Percentiles rank a stretch among this genome's conserved stretches.
phyloP scores from a whole-genome alignment of 495 filamentous ascomycete species.

The Corynascus novoguineensis region DNA sequence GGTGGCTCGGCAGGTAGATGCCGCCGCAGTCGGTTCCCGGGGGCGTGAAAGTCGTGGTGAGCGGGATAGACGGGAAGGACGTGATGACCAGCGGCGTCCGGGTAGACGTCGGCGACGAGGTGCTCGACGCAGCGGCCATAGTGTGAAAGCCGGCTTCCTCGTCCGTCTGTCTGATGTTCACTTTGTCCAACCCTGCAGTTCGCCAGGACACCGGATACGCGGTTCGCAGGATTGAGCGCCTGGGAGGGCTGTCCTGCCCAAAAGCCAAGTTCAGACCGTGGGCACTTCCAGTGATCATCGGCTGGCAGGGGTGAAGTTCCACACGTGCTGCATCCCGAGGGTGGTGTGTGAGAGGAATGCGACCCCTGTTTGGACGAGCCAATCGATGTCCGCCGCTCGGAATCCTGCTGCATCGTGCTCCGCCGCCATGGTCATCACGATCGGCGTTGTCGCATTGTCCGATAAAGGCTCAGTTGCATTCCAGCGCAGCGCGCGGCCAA shows the following conservation, averaged over 20 bases:
- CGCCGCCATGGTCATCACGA: neutral
- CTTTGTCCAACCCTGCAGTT: too few species aligned
- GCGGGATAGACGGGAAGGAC: conserved; percentile 4
- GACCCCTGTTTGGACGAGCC: neutral
- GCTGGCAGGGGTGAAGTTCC: neutral
- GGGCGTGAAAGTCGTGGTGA: conserved; percentile 8
- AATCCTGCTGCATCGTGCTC: neutral
- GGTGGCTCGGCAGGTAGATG: neutral
- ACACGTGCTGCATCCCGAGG: neutral
- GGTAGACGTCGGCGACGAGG: neutral
- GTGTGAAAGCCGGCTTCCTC: neutral
- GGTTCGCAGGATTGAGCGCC: neutral
- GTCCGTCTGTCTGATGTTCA: too few species aligned
- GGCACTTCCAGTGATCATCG: too few species aligned
- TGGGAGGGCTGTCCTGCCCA: neutral
- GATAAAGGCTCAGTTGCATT: neutral
- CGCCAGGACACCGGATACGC: too few species aligned
- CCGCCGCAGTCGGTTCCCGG: conserved; percentile 1
- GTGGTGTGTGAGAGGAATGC: neutral
- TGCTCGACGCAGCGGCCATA: neutral
- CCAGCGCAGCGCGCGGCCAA: neutral
- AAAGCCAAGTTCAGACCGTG: too few species aligned
- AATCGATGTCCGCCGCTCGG: neutral
- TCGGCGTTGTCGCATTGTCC: too few species aligned
- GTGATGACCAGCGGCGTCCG: neutral